Evolutionary conservation across 164 flowering plant genomes (phyloP).

Genomic region (Vitis rotundifolia): DNA sequence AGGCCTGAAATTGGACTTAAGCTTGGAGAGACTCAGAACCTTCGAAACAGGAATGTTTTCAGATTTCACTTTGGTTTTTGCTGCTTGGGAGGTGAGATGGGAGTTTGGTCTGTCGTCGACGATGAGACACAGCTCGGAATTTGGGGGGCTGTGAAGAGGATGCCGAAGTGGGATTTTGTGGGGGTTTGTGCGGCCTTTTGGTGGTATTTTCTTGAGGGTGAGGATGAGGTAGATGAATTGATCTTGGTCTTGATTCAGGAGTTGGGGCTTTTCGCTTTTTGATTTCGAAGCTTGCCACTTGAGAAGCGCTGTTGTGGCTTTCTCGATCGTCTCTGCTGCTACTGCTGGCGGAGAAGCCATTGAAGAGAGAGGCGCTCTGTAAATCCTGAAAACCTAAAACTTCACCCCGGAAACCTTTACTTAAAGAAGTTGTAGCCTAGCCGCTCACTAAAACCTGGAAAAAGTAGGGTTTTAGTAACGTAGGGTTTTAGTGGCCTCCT

Average conservation of each 20-base stretch:
- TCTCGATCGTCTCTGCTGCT: slow-evolving; percentile 21
- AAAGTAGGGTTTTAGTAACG: too few species aligned
- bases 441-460: too few species aligned
- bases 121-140: slow-evolving; percentile 60
- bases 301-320: slow-evolving; percentile 56
- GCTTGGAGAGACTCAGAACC: slow-evolving; percentile 69
- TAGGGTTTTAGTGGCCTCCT: too few species aligned
- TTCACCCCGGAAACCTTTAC: too few species aligned
- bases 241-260: slow-evolving; percentile 67
- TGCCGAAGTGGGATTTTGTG: slow-evolving; percentile 67
- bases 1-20: slow-evolving; percentile 64
- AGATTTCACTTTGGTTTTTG: slow-evolving; percentile 47
- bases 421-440: too few species aligned
- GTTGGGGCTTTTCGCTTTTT: slow-evolving; percentile 47
- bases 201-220: slow-evolving; percentile 80
- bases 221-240: slow-evolving; percentile 69
- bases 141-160: slow-evolving; percentile 43
- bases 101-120: slow-evolving; percentile 61
- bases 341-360: too few species aligned
- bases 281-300: slow-evolving; percentile 57
- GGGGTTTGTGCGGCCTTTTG: slow-evolving; percentile 49
- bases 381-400: too few species aligned
- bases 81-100: slow-evolving; percentile 45
- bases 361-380: too few species aligned
- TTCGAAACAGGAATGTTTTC: slow-evolving; percentile 63